phyloP scores from a whole-genome alignment of 257 asterid species.

The Voacanga thouarsii region DNA sequence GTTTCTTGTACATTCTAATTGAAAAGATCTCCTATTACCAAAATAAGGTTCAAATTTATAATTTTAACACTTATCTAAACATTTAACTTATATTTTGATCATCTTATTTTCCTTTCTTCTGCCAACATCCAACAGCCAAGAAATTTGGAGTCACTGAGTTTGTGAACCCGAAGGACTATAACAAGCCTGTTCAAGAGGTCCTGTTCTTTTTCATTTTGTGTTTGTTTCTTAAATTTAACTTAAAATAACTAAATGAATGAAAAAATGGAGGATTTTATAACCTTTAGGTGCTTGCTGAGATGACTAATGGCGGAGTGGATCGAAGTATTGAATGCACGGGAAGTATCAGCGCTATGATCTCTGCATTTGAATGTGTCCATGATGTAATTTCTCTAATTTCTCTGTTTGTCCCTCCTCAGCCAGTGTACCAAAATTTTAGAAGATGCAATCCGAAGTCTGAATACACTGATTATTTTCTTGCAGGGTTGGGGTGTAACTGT shows the following conservation, averaged over 20 bases:
- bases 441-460: too few species aligned
- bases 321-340: constrained; percentile 12
- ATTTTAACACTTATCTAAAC: too few species aligned
- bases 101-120: neutral
- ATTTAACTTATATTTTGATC: neutral
- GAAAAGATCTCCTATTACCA: too few species aligned
- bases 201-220: too few species aligned
- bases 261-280: neutral
- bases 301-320: constrained; percentile 2
- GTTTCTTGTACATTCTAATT: too few species aligned
- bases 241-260: neutral
- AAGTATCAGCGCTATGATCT: constrained; percentile 4
- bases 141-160: constrained; percentile 4
- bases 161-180: constrained; percentile 1
- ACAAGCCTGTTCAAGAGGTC: constrained; percentile 4
- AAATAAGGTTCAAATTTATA: too few species aligned
- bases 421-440: too few species aligned
- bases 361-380: constrained; percentile 14
- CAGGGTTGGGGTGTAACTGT: constrained; percentile 10
- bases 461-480: neutral
- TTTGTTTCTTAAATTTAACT: neutral
- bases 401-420: too few species aligned
- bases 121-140: constrained; percentile 8
- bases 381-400: neutral
- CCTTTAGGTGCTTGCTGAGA: neutral